Base-by-base conservation (phyloP, 306 rosid genomes). In the Quercus alba region DNA sequence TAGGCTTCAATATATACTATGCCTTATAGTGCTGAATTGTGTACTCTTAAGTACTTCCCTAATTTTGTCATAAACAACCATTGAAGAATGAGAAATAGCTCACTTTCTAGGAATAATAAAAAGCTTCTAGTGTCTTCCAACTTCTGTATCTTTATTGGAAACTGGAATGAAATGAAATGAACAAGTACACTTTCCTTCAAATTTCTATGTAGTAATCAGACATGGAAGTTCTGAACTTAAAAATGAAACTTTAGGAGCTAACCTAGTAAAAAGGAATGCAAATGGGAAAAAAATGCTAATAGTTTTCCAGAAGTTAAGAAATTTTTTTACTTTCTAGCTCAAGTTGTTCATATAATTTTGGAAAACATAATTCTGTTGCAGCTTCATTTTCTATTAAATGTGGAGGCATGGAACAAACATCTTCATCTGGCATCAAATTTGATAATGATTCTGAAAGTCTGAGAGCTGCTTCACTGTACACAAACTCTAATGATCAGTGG, bases 381-480 rank as follows among this genome's bases (percentile, higher is more conserved):
- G 87, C 82, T 66, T 84, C 84, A 72, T 84, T 84, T 68, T 63
- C 84, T 64, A 64, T 84, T 19, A 84, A 84, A 73, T 76, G 84
- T 17, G 87, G 84, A 73, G 82, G 87, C 62, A 25, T 38, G 49
- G 75, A 56, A 23, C 66, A 56, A 74, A 35, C 20, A 58, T 76
- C 87, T 33, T 56, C 81, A n/a, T 76, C 84, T 10, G 82, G 81
- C 21, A n/a, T 77, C 55, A 13, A 67, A 28, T 84, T 56, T 17
- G 82, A 77, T 26, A 68, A 57, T 59, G 87, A 84, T 59, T 76
- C 84, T 59, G 82, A 84, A 49, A 77, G 12, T 4, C 72, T 84
- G 5, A 77, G 80, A 49, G 81, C 84, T n/a, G 87, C 87, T 9
- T 84, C 84, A 10, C 25, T 69, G 20, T 80, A 63, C 73, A 66